Base-by-base conservation (phyloP, 2,329 filamentous ascomycete species). In the Calycina herbarum region DNA sequence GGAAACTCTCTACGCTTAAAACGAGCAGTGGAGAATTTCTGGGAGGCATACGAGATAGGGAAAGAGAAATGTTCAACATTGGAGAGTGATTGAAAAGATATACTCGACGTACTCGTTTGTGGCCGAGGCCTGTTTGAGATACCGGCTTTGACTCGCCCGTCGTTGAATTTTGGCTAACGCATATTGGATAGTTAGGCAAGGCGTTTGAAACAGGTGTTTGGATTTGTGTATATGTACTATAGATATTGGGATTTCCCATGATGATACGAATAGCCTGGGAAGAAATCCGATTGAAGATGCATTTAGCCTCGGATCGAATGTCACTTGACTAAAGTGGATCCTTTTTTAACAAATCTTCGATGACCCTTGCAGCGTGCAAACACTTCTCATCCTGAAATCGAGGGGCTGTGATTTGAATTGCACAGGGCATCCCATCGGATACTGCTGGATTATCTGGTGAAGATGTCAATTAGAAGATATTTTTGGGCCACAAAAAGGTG, bases 401-500 rank as follows among this genome's bases (percentile, higher is more conserved):
- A 60, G 38, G 54, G 56, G 56, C 31, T 24, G 42, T 8, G n/a
- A 65, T 42, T 64, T 61, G 61, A 17, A 63, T 48, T n/a, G 61
- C 61, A 64, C 65, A 67, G 11, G 59, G 42, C 51, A 63, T 61
- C 29, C 62, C 48, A 38, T 66, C 64, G 1, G 57, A 42, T 15
- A 66, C 35, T 38, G 57, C 56, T 56, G 61, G 54, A 24, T 58
- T 29, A 33, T 63, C 61, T 63, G 31, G 11, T 11, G 7, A 15
- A 38, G 10, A 38, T 33, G 29, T 4, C 11, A 5, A 29, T 57
- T 15, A 63, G 61, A 17, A 38, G 17, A 27, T 17, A 45, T 27
- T 7, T 15, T 31, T 15, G 7, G 20, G 24, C 20, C 8, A 11
- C 8, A 20, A 57, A 33, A 42, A 10, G 20, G 24, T 13, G 15